Percentiles rank a stretch among this genome's conserved stretches.
These are phyloP conservation scores for Cystobasidium slooffiae DNA, from an alignment of 1,284 basidiomycete species.

Conservation along the genomic window DNA sequence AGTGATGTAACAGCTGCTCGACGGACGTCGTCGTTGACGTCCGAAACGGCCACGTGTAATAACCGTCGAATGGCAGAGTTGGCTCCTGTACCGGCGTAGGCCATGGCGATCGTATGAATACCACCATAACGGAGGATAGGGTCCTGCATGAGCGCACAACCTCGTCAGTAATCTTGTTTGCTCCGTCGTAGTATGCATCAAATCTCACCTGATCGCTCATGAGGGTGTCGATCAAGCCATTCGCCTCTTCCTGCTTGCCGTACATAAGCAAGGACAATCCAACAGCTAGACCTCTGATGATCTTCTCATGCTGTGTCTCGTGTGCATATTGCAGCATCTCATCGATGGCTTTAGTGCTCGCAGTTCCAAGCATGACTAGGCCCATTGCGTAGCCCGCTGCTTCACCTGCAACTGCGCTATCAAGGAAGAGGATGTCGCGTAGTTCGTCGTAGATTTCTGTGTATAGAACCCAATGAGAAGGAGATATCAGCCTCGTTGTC, in stretches of 20 bases:
- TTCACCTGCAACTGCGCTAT: slow-evolving; percentile 92
- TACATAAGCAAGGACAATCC: slow-evolving; percentile 89
- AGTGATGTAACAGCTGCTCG: slow-evolving; percentile 91
- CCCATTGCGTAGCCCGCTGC: slow-evolving; percentile 95
- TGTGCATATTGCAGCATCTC: slow-evolving; percentile 94
- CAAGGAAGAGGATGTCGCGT: slow-evolving; percentile 82
- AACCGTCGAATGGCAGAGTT: slow-evolving; percentile 87
- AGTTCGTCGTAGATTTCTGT: slow-evolving; percentile 87
- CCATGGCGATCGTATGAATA: slow-evolving; percentile 90
- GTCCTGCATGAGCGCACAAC: slow-evolving; percentile 64
- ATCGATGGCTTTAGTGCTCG: slow-evolving; percentile 72
- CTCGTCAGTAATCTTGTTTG: background rate
- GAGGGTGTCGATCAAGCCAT: slow-evolving; percentile 73
- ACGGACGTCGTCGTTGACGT: slow-evolving; percentile 93
- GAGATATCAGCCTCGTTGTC: background rate
- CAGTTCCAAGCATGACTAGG: slow-evolving; percentile 91
- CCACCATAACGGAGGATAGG: slow-evolving; percentile 93
- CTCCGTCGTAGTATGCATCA: background rate
- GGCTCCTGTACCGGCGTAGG: slow-evolving; percentile 91
- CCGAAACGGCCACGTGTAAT: slow-evolving; percentile 91
- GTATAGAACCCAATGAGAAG: slow-evolving; percentile 3
- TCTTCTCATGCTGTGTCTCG: slow-evolving; percentile 97
- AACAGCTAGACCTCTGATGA: slow-evolving; percentile 89
- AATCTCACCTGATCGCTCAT: slow-evolving; percentile 77
- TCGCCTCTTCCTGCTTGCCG: slow-evolving; percentile 85